These are phyloP conservation scores for Aspergillus sp. DNA, from an alignment of 2,329 filamentous ascomycete genomes.

Conservation along the genomic window DNA sequence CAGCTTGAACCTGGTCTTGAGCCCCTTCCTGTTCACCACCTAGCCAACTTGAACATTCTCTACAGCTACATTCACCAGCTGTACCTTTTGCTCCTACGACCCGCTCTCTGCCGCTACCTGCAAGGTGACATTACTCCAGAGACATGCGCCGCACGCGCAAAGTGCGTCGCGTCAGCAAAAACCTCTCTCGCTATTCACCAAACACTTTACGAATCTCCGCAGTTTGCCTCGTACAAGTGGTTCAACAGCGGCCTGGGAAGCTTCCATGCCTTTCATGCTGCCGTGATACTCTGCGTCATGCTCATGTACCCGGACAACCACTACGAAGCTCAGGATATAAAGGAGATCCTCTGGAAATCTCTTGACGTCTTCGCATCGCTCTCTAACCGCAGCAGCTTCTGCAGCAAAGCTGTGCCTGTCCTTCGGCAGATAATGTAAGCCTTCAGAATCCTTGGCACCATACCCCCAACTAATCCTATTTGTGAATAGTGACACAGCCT, in stretches of 20 bases:
- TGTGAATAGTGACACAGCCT: constrained; percentile 29
- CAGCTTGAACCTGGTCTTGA: constrained; percentile 28
- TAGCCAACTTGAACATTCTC: constrained; percentile 47
- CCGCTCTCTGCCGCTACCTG: constrained; percentile 37
- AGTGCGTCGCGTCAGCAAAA: constrained; percentile 41
- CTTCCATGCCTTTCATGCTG: constrained; percentile 49
- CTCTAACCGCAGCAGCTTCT: constrained; percentile 41
- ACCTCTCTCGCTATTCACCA: constrained; percentile 40
- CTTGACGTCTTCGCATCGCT: constrained; percentile 39
- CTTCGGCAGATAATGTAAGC: constrained; percentile 41
- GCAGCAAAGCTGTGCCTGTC: constrained; percentile 42
- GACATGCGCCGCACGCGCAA: constrained; percentile 34
- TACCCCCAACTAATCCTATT: background rate
- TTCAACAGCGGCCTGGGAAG: constrained; percentile 45
- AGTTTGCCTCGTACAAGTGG: constrained; percentile 45
- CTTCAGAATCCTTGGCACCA: too few relatives aligned
- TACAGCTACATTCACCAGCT: constrained; percentile 47
- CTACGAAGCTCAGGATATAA: constrained; percentile 36
- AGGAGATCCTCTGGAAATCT: constrained; percentile 33
- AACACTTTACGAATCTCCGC: constrained; percentile 34
- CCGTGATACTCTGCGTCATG: constrained; percentile 37
- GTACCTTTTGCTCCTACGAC: constrained; percentile 43
- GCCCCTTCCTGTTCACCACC: constrained; percentile 38
- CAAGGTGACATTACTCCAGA: constrained; percentile 37
- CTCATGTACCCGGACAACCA: constrained; percentile 35